Evolutionary conservation across 306 rosid species (phyloP).

Genomic region (Prunus kanzakura): DNA sequence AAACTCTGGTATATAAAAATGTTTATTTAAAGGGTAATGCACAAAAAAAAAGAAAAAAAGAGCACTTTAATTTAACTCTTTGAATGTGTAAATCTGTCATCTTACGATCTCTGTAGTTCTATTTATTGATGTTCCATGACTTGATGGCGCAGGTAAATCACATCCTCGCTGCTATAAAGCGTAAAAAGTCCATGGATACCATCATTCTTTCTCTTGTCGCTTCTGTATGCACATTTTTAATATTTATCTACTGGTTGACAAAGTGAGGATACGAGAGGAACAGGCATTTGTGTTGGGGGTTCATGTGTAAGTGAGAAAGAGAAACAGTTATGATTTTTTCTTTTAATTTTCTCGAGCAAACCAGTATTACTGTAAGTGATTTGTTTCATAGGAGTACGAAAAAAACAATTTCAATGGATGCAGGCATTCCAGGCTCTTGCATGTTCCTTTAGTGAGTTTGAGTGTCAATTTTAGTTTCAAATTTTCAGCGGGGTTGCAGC

Average conservation of each 20-base stretch:
- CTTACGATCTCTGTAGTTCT: neutral
- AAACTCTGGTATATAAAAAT: neutral
- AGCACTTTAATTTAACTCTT: neutral
- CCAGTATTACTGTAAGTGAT: neutral
- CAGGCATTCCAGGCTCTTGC: neutral
- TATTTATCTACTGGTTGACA: conserved; percentile 82
- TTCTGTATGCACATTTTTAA: conserved; percentile 87
- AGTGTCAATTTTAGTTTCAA: neutral
- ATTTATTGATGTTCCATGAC: conserved; percentile 21
- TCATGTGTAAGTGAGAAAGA: conserved; percentile 9
- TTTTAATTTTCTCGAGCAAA: neutral
- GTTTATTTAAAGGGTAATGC: neutral
- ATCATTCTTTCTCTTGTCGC: conserved; percentile 83
- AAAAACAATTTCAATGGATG: conserved; percentile 2
- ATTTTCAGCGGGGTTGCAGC: neutral
- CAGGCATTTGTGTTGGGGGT: neutral
- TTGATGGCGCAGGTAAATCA: conserved; percentile 68
- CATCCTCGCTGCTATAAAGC: conserved; percentile 69
- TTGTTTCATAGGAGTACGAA: neutral
- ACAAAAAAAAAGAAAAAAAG: neutral
- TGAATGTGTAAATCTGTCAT: neutral
- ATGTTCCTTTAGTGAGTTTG: neutral
- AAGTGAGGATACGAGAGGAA: conserved; percentile 46
- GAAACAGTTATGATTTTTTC: neutral
- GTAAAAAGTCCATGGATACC: conserved; percentile 93